Evolutionary conservation across 2,329 filamentous ascomycete species (phyloP).

Genomic region (Nigrograna mackinnonii): DNA sequence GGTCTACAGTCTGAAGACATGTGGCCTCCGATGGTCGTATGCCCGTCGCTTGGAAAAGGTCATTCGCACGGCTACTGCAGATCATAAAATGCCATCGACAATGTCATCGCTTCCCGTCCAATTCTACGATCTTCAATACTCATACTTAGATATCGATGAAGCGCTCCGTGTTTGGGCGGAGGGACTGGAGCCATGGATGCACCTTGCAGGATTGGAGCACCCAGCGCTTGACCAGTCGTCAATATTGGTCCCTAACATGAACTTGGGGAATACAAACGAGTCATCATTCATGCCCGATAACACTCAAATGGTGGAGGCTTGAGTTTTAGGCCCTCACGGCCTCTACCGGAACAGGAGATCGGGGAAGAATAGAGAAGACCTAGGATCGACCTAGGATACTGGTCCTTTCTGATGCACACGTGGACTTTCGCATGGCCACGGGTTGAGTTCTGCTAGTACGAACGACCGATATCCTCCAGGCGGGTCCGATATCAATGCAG

Average conservation of each 20-base stretch:
- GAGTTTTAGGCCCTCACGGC: not conserved
- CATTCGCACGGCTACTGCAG: conserved; percentile 25
- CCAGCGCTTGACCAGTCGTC: conserved; percentile 9
- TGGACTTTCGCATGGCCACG: too few relatives aligned
- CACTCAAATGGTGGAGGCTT: conserved; percentile 3
- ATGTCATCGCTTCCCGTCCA: conserved; percentile 23
- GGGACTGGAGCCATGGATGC: conserved; percentile 17
- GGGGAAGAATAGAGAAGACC: too few relatives aligned
- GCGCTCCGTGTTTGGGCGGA: conserved; percentile 24
- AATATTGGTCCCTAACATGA: conserved; percentile 12
- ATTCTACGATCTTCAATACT: conserved; percentile 29
- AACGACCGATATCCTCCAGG: too few relatives aligned
- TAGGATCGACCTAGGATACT: too few relatives aligned
- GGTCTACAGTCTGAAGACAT: conserved; percentile 23
- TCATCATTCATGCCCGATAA: conserved; percentile 5
- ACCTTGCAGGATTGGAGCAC: conserved; percentile 16
- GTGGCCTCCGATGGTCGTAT: conserved; percentile 25
- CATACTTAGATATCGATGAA: conserved; percentile 29
- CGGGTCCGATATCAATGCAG: too few relatives aligned
- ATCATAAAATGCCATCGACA: conserved; percentile 22
- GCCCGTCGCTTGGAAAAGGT: conserved; percentile 23
- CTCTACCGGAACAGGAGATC: not conserved
- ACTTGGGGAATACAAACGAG: conserved; percentile 3
- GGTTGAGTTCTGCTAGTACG: too few relatives aligned
- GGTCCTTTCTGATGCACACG: too few relatives aligned